phyloP scores from a whole-genome alignment of 805 yeast genomes.

The Saccharomycopsis oosterbeekiorum region DNA sequence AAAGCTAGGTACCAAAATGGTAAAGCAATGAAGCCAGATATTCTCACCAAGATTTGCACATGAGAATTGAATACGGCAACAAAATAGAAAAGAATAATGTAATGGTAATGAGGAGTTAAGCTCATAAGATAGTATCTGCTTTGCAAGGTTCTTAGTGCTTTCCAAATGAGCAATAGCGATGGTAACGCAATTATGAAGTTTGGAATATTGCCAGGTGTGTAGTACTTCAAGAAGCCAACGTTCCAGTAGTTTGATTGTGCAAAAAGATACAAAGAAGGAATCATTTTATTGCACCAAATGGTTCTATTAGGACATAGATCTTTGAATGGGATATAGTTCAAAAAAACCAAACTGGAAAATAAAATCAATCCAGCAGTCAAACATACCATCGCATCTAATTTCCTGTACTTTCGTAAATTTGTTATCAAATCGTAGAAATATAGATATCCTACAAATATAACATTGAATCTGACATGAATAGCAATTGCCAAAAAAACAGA shows the following conservation, averaged over 20 bases:
- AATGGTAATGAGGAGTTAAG: conserved; percentile 31
- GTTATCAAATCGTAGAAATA: conserved; percentile 48
- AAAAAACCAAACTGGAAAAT: conserved; percentile 34
- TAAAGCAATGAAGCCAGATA: conserved; percentile 68
- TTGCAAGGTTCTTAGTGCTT: conserved; percentile 32
- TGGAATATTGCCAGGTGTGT: conserved; percentile 75
- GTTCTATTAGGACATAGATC: conserved; percentile 61
- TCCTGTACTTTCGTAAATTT: conserved; percentile 11
- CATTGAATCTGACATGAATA: conserved; percentile 64
- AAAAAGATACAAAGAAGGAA: conserved; percentile 56
- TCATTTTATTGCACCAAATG: conserved; percentile 58
- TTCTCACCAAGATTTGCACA: conserved; percentile 76
- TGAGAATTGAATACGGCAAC: conserved; percentile 60
- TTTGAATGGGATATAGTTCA: conserved; percentile 45
- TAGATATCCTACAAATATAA: conserved; percentile 59
- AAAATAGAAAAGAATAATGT: conserved; percentile 36
- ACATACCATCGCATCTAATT: conserved; percentile 24
- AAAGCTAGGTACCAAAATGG: conserved; percentile 62
- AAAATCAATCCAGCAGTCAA: conserved; percentile 50
- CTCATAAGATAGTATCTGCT: conserved; percentile 28
- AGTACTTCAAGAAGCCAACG: conserved; percentile 69
- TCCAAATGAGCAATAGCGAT: conserved; percentile 37
- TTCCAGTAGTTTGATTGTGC: conserved; percentile 83
- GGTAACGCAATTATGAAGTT: conserved; percentile 75
- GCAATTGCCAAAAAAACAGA: conserved; percentile 49